A percentile compares a stretch with the other conserved stretches of the same genome.
Evolutionary conservation across 2,329 filamentous ascomycete genomes (phyloP).

Genomic region (Tetracladium maxilliforme): DNA sequence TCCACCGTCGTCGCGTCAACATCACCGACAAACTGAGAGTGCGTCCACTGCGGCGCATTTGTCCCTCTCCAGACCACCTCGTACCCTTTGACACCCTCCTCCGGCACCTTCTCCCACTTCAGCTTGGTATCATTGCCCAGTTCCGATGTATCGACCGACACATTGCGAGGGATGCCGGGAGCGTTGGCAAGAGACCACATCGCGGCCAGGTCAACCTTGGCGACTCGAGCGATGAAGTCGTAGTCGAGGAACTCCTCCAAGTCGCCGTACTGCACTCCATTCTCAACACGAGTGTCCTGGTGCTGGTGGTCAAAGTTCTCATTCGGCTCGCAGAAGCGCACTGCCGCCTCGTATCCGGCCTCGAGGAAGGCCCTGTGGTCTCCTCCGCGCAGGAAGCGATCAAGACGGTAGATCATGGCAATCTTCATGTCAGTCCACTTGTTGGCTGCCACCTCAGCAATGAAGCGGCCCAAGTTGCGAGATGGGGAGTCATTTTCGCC

Average conservation of each 20-base stretch:
- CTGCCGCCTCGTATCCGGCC: conserved; percentile 32
- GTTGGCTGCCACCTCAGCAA: conserved; percentile 37
- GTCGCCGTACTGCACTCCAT: conserved; percentile 38
- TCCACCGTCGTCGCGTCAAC: conserved; percentile 26
- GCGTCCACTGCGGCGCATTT: conserved; percentile 32
- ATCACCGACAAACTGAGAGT: conserved; percentile 30
- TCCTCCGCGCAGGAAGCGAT: conserved; percentile 39
- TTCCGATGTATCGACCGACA: conserved; percentile 27
- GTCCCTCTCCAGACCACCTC: conserved; percentile 41
- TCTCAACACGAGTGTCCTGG: conserved; percentile 32
- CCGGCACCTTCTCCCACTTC: conserved; percentile 27
- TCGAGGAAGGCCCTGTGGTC: conserved; percentile 40
- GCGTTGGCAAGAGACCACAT: conserved; percentile 37
- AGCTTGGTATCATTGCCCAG: conserved; percentile 33
- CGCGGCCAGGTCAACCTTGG: conserved; percentile 35
- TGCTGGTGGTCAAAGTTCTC: conserved; percentile 44
- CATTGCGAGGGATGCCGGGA: conserved; percentile 31
- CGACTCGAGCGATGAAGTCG: conserved; percentile 35
- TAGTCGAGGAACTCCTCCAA: conserved; percentile 41
- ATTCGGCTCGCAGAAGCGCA: conserved; percentile 40
- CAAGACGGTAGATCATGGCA: conserved; percentile 37
- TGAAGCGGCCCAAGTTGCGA: conserved; percentile 36
- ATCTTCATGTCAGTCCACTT: conserved; percentile 36
- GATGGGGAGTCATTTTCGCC: conserved; percentile 40
- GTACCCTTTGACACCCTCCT: conserved; percentile 24